phyloP scores from a whole-genome alignment of 257 asterid genomes.

The Ophiorrhiza pumila region DNA sequence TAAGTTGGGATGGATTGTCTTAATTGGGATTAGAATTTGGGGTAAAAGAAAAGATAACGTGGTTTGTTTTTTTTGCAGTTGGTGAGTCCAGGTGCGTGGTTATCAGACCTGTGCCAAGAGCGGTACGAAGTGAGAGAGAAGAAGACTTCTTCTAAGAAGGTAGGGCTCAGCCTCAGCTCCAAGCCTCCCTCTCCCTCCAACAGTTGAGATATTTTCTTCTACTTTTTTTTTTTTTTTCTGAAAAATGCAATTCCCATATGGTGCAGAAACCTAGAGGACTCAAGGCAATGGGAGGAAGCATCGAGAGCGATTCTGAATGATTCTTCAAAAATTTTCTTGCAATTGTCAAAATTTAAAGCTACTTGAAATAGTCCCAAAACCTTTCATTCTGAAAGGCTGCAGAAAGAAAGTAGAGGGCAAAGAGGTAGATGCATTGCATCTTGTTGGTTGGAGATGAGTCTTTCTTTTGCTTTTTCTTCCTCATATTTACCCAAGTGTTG shows the following conservation, averaged over 20 bases:
- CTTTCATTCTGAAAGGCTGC: background rate
- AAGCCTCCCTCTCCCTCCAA: background rate
- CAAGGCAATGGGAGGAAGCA: conserved; percentile 44
- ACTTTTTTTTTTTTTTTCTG: background rate
- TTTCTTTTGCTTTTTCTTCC: no score
- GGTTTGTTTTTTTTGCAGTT: conserved; percentile 25
- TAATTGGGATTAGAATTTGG: background rate
- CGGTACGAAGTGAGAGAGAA: conserved; percentile 59
- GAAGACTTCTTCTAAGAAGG: conserved; percentile 45
- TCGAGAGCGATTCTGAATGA: conserved; percentile 43
- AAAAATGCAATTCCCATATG: background rate
- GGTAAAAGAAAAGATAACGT: no score
- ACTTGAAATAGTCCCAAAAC: background rate
- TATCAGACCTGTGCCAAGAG: conserved; percentile 43
- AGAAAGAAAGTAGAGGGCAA: background rate
- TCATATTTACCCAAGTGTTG: no score
- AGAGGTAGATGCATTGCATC: background rate
- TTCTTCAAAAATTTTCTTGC: background rate
- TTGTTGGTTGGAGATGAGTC: background rate
- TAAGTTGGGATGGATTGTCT: background rate
- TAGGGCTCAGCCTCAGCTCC: conserved; percentile 1
- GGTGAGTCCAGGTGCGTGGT: conserved; percentile 53
- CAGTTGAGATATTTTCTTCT: background rate
- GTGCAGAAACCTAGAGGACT: conserved; percentile 42
- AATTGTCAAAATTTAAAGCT: background rate